Conservation (phyloP, 352 stramenopile genomes). For the Globisporangium abappressorium region DNA sequence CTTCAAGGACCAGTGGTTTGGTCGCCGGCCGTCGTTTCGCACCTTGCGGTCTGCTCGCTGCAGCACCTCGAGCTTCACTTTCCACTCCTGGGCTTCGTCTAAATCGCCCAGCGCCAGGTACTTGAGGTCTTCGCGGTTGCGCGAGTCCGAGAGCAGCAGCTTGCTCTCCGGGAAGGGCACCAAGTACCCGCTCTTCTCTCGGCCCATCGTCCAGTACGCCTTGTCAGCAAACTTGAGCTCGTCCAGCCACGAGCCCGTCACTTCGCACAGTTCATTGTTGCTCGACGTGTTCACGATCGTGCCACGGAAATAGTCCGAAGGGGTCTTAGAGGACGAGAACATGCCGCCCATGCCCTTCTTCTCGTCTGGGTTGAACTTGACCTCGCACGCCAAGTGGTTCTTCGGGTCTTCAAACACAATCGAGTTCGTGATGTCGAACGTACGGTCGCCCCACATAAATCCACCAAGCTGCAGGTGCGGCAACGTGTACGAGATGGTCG, state of each 20-base stretch:
- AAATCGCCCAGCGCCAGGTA: constrained; percentile 64
- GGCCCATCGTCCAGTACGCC: constrained; percentile 71
- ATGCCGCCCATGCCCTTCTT: constrained; percentile 87
- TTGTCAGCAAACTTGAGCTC: constrained; percentile 64
- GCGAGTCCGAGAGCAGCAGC: constrained; percentile 69
- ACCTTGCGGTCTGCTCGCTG: constrained; percentile 76
- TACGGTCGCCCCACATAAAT: constrained; percentile 80
- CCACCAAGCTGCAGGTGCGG: constrained; percentile 73
- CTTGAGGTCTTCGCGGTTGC: constrained; percentile 68
- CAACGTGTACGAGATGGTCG: constrained; percentile 67
- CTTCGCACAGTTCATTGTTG: constrained; percentile 61
- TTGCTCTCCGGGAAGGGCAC: constrained; percentile 52
- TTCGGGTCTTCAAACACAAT: constrained; percentile 79
- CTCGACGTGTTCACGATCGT: constrained; percentile 65
- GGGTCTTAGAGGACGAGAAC: constrained; percentile 76
- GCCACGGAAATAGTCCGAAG: constrained; percentile 69
- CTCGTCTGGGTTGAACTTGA: constrained; percentile 81
- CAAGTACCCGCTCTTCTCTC: constrained; percentile 57
- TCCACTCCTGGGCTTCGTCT: constrained; percentile 83
- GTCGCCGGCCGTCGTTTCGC: constrained; percentile 64
- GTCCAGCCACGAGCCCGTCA: constrained; percentile 78
- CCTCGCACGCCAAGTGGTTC: constrained; percentile 62
- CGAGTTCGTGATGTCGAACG: constrained; percentile 67
- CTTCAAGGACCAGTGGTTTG: constrained; percentile 75
- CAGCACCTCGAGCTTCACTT: constrained; percentile 76